These are phyloP conservation scores for Penicillium paxilli DNA, from an alignment of 495 filamentous ascomycete species.

Conservation along the genomic window DNA sequence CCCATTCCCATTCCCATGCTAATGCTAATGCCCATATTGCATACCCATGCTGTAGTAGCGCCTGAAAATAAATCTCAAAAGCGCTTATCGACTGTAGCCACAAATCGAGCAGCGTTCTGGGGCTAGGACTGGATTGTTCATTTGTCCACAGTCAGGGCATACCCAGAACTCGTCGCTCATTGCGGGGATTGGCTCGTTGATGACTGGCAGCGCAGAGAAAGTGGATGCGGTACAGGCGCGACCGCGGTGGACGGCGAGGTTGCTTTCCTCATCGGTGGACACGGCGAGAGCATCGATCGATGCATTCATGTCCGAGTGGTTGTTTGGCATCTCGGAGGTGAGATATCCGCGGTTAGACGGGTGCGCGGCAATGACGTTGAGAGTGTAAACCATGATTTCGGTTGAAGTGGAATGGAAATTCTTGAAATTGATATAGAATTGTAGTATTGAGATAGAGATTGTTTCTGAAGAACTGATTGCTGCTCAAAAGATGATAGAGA, in stretches of 20 bases:
- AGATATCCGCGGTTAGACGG: too few species aligned
- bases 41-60: too few species aligned
- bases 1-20: neutral
- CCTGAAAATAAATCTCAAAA: too few species aligned
- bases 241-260: neutral
- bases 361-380: too few species aligned
- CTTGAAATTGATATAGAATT: neutral
- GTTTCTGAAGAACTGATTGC: neutral
- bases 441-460: too few species aligned
- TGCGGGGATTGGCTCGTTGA: neutral
- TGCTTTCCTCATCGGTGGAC: neutral
- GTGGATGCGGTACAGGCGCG: neutral
- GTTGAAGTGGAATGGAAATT: neutral
- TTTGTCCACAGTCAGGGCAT: neutral
- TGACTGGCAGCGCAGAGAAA: neutral
- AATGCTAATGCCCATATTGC: too few species aligned
- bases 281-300: too few species aligned
- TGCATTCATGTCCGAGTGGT: neutral
- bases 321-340: too few species aligned
- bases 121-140: constrained; percentile 7
- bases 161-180: constrained; percentile 1
- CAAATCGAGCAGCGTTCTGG: constrained; percentile 13
- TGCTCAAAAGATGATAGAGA: neutral
- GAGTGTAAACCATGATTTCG: neutral
- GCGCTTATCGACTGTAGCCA: too few species aligned